Conservation (phyloP, 2,329 filamentous ascomycete genomes). For the Penicillium sp. region DNA sequence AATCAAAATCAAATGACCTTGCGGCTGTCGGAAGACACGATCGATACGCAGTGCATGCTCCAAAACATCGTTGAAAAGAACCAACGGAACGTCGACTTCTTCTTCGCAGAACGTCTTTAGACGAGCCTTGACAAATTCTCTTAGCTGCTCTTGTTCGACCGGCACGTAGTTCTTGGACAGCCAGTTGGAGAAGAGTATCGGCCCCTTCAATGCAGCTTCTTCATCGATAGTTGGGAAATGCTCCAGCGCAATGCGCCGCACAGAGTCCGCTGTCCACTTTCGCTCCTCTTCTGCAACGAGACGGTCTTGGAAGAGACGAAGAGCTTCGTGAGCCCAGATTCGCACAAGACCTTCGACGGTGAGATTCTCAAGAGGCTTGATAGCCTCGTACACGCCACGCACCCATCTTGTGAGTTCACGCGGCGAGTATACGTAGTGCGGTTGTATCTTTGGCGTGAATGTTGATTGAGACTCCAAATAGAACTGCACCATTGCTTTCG, state of each 20-base stretch:
- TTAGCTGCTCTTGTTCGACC: slow-evolving; percentile 88
- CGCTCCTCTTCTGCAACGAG: slow-evolving; percentile 91
- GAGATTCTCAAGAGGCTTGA: slow-evolving; percentile 82
- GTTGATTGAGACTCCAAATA: slow-evolving; percentile 91
- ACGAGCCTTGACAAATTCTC: slow-evolving; percentile 95
- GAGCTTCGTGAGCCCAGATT: slow-evolving; percentile 96
- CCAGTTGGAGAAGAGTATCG: slow-evolving; percentile 99
- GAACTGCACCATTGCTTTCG: slow-evolving; percentile 94
- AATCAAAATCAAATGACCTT: slow-evolving; percentile 96
- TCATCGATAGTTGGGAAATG: slow-evolving; percentile 96
- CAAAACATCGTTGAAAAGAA: slow-evolving; percentile 98
- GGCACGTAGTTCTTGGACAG: slow-evolving; percentile 97
- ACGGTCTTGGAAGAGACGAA: slow-evolving; percentile 95
- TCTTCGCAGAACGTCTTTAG: slow-evolving; percentile 99
- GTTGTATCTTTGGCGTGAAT: slow-evolving; percentile 95
- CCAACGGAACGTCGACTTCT: slow-evolving; percentile 95
- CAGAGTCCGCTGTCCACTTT: slow-evolving; percentile 87
- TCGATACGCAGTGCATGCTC: slow-evolving; percentile 98
- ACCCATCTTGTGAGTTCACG: slow-evolving; percentile 98
- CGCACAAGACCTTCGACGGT: slow-evolving; percentile 87
- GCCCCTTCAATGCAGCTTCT: slow-evolving; percentile 79
- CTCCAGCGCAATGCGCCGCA: slow-evolving; percentile 80
- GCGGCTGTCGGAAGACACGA: slow-evolving; percentile 95
- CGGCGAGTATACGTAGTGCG: slow-evolving; percentile 98
- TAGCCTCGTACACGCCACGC: slow-evolving; percentile 93